These are phyloP conservation scores for Syzygium jambos DNA, from an alignment of 345 rosid species.

Conservation along the genomic window DNA sequence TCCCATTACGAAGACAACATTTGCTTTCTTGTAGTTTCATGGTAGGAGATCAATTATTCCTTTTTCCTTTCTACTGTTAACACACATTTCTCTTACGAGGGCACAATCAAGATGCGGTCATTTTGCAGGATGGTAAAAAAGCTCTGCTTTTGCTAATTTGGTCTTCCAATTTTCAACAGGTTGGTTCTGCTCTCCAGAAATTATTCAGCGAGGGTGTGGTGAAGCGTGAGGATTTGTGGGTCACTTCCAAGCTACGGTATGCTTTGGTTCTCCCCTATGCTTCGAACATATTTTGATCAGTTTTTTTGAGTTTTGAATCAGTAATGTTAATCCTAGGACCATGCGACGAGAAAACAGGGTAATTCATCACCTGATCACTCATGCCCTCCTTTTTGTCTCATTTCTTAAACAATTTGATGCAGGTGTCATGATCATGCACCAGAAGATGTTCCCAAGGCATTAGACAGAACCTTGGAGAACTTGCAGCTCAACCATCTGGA, in stretches of 20 bases:
- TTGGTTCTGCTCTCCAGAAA: conserved; percentile 53
- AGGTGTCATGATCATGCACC: conserved; percentile 62
- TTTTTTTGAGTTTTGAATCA: neutral
- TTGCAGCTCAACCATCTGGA: conserved; percentile 67
- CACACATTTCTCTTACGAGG: neutral
- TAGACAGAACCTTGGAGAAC: conserved; percentile 54
- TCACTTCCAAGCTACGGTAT: conserved; percentile 79
- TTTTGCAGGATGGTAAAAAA: neutral
- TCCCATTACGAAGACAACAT: neutral
- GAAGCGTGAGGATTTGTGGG: conserved; percentile 58
- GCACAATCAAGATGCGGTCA: neutral
- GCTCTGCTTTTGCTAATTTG: neutral
- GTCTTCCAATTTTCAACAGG: conserved; percentile 24
- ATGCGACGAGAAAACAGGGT: neutral
- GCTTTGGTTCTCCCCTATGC: neutral
- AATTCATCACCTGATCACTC: neutral
- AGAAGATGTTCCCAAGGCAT: conserved; percentile 49
- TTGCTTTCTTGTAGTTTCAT: neutral
- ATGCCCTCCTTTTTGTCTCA: neutral
- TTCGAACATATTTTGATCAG: neutral
- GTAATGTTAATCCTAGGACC: neutral
- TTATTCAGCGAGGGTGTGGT: conserved; percentile 68
- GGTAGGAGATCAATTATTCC: neutral
- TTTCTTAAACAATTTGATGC: neutral
- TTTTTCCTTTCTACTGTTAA: neutral